Conservation (phyloP, 139 green algal genomes). For the Coelastrella sp. region DNA sequence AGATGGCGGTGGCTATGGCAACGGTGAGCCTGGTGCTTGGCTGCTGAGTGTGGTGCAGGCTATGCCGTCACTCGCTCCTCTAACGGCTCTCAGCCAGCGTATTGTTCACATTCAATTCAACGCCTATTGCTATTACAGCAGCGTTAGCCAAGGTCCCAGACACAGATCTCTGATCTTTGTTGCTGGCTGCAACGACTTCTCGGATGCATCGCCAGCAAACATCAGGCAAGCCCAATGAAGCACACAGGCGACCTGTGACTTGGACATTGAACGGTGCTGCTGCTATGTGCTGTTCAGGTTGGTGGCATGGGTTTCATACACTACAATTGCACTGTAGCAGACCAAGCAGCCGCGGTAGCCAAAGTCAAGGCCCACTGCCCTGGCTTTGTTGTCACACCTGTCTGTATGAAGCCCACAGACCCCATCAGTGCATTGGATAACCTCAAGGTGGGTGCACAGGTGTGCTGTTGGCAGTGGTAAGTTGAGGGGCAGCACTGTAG, state of each 20-base stretch:
- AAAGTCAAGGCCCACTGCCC: constrained; percentile 82
- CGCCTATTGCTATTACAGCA: too few relatives aligned
- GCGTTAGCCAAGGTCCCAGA: too few relatives aligned
- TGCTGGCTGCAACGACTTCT: not conserved
- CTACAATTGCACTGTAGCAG: constrained; percentile 96
- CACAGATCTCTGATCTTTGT: too few relatives aligned
- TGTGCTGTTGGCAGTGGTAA: not conserved
- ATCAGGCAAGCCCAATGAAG: too few relatives aligned
- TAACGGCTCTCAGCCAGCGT: too few relatives aligned
- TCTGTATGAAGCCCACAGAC: constrained; percentile 61
- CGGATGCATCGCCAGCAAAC: too few relatives aligned
- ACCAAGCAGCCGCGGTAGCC: constrained; percentile 86
- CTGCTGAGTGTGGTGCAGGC: too few relatives aligned
- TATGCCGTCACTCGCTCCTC: too few relatives aligned
- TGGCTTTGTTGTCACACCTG: constrained; percentile 75
- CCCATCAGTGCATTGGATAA: constrained; percentile 75
- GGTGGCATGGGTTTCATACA: constrained; percentile 98
- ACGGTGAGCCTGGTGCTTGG: constrained; percentile 56
- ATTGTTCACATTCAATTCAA: too few relatives aligned
- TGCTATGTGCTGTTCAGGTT: constrained; percentile 57
- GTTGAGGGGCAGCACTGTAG: not conserved
- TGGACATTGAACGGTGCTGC: not conserved
- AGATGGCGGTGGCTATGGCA: constrained; percentile 98
- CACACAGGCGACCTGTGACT: not conserved
- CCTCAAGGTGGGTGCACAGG: constrained; percentile 61